These are phyloP conservation scores for Fragaria ananassa DNA, from an alignment of 306 rosid species.

Conservation along the genomic window DNA sequence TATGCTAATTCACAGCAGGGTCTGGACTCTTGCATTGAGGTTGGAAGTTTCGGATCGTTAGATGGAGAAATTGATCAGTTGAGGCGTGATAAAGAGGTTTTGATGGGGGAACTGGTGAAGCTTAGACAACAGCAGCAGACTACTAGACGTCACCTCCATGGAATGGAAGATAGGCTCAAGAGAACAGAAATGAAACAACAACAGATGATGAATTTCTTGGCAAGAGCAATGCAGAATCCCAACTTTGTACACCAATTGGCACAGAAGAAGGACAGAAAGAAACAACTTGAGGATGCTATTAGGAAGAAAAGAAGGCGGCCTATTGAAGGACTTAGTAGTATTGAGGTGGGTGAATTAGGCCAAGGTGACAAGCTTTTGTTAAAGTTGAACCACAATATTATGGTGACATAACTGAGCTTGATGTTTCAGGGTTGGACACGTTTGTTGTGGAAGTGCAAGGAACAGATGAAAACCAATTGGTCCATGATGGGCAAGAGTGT, in stretches of 20 bases:
- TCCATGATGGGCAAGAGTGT: slow-evolving; percentile 8
- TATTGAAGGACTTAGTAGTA: slow-evolving; percentile 42
- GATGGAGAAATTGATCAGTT: slow-evolving; percentile 56
- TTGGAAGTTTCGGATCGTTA: slow-evolving; percentile 59
- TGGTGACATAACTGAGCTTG: slow-evolving; percentile 25
- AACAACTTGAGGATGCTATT: slow-evolving; percentile 45
- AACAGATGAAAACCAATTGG: slow-evolving; percentile 13
- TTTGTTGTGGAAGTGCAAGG: slow-evolving; percentile 26
- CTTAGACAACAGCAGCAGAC: slow-evolving; percentile 69
- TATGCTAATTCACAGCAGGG: slow-evolving; percentile 35
- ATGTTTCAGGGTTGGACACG: slow-evolving; percentile 31
- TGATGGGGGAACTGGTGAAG: slow-evolving; percentile 67
- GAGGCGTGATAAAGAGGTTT: slow-evolving; percentile 59
- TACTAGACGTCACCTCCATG: slow-evolving; percentile 39
- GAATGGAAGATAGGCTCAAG: slow-evolving; percentile 55
- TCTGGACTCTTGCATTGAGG: slow-evolving; percentile 61
- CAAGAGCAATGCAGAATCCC: slow-evolving; percentile 69
- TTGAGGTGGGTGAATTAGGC: slow-evolving; percentile 29
- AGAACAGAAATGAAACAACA: slow-evolving; percentile 61
- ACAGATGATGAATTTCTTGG: slow-evolving; percentile 68
- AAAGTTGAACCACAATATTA: slow-evolving; percentile 33
- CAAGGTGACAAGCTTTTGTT: slow-evolving; percentile 29
- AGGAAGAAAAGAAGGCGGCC: slow-evolving; percentile 49
- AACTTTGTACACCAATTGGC: slow-evolving; percentile 48
- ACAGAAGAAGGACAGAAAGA: slow-evolving; percentile 47